Evolutionary conservation across 116 monocot genomes (phyloP).

Genomic region (Cymodocea nodosa): DNA sequence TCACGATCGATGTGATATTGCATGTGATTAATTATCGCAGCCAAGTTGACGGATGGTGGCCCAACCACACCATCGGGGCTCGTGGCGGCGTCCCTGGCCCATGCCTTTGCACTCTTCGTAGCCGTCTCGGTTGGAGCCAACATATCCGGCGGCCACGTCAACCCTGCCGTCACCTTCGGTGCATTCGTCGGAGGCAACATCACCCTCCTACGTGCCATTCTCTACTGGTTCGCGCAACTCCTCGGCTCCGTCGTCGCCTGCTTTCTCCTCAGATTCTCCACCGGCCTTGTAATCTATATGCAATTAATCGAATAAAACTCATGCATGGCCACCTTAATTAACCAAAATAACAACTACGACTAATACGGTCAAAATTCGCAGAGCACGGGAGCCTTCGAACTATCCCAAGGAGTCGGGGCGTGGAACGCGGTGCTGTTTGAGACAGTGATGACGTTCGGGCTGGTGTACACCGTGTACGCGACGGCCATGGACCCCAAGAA

Average conservation of each 20-base stretch:
- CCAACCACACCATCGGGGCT: conserved; percentile 19
- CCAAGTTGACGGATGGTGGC: conserved; percentile 20
- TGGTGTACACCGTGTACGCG: conserved; percentile 39
- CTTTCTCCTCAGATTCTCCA: conserved; percentile 24
- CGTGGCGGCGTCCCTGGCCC: conserved; percentile 19
- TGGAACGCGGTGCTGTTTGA: conserved; percentile 37
- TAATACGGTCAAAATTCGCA: conserved; percentile 6
- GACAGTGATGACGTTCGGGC: conserved; percentile 40
- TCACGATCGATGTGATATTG: too few species aligned
- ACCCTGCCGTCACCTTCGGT: conserved; percentile 36
- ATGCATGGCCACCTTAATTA: too few species aligned
- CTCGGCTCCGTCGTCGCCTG: conserved; percentile 32
- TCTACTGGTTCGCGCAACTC: conserved; percentile 34
- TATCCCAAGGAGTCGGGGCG: conserved; percentile 11
- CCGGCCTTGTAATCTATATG: conserved; percentile 32
- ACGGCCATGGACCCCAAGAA: conserved; percentile 39
- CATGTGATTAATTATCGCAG: conserved; percentile 7
- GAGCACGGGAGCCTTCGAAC: conserved; percentile 20
- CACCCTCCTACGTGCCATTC: conserved; percentile 15
- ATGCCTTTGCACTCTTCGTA: conserved; percentile 30
- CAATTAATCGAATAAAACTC: too few species aligned
- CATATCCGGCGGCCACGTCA: conserved; percentile 36
- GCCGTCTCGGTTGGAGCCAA: conserved; percentile 34
- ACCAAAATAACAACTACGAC: too few species aligned
- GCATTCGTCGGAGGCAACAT: conserved; percentile 35